phyloP scores from a whole-genome alignment of 2,329 filamentous ascomycete genomes.

The Microcera coccophila region DNA sequence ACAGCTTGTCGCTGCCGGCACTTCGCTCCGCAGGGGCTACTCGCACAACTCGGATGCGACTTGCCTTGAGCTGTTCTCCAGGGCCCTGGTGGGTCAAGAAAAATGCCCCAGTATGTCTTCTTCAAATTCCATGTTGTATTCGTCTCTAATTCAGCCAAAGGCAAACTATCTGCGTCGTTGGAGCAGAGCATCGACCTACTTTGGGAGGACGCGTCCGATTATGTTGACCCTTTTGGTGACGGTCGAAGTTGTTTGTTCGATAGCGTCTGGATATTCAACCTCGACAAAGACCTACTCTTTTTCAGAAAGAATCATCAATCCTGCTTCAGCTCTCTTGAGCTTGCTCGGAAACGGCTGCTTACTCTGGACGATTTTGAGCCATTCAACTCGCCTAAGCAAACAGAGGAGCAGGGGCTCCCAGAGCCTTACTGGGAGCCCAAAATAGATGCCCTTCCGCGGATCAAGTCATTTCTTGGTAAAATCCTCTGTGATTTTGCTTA shows the following conservation, averaged over 20 bases:
- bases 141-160: constrained; percentile 4
- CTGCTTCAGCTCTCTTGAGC: constrained; percentile 6
- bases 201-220: constrained; percentile 16
- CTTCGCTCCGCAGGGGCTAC: constrained; percentile 9
- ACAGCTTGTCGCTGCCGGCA: no score
- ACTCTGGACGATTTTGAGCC: constrained; percentile 3
- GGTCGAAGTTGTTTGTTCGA: constrained; percentile 12
- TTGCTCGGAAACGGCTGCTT: constrained; percentile 1
- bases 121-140: constrained; percentile 1
- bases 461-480: constrained; percentile 11
- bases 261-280: constrained; percentile 20
- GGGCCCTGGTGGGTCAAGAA: constrained; percentile 8
- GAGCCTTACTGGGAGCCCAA: constrained; percentile 15
- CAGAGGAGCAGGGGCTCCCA: constrained; percentile 1
- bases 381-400: not conserved
- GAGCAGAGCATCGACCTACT: constrained; percentile 3
- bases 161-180: constrained; percentile 6
- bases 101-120: constrained; percentile 13
- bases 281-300: constrained; percentile 13
- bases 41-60: constrained; percentile 7
- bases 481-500: constrained; percentile 16
- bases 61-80: constrained; percentile 10
- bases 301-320: constrained; percentile 12
- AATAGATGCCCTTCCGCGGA: not conserved
- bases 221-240: constrained; percentile 22